Evolutionary conservation across 2,329 filamentous ascomycete species (phyloP).

Genomic region (Knufia fluminis): DNA sequence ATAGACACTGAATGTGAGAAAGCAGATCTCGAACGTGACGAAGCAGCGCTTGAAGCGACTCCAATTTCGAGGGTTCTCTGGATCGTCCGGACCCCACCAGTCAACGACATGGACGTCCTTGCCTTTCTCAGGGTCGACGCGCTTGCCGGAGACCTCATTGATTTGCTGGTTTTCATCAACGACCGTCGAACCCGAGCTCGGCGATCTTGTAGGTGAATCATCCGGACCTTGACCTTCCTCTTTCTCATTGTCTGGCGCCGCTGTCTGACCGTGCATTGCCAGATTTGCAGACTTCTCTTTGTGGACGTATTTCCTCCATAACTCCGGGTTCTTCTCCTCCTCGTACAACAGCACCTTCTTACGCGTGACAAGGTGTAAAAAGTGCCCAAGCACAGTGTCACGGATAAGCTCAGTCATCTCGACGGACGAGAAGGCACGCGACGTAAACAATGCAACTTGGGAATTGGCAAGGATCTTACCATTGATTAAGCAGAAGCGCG

Average conservation of each 20-base stretch:
- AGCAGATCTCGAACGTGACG: slow-evolving; percentile 39
- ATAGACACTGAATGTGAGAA: slow-evolving; percentile 45
- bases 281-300: slow-evolving; percentile 42
- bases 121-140: slow-evolving; percentile 44
- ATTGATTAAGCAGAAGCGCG: neutral
- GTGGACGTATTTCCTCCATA: slow-evolving; percentile 40
- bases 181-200: neutral
- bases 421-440: no score
- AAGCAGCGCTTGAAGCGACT: slow-evolving; percentile 34
- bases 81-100: slow-evolving; percentile 33
- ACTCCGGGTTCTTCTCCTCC: slow-evolving; percentile 39
- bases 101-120: slow-evolving; percentile 41
- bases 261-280: slow-evolving; percentile 28
- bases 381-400: slow-evolving; percentile 35
- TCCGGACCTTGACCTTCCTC: neutral
- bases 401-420: slow-evolving; percentile 33
- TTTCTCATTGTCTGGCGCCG: neutral
- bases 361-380: slow-evolving; percentile 32
- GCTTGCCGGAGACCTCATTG: slow-evolving; percentile 5
- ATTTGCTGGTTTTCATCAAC: slow-evolving; percentile 1
- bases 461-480: neutral
- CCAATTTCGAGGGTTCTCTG: slow-evolving; percentile 41
- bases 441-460: neutral
- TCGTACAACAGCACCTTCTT: slow-evolving; percentile 34
- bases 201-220: neutral